Base-by-base conservation (phyloP, 2,329 filamentous ascomycete genomes). In the Rosellinia necatrix region DNA sequence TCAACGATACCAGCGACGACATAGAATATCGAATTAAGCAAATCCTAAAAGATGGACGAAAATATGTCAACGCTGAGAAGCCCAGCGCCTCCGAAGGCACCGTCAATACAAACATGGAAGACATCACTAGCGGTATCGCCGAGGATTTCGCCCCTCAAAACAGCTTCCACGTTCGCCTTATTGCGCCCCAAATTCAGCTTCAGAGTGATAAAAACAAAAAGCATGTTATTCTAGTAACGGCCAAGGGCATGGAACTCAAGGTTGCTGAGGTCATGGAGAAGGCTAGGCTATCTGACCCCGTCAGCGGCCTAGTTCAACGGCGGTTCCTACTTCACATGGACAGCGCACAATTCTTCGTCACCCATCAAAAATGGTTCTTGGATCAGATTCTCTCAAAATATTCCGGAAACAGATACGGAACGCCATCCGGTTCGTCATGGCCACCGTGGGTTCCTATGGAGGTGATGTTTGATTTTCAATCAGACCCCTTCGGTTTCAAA, bases 221-320 rank as follows among this genome's bases (percentile, higher is more conserved):
- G 72, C 90, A 96, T 55, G 94, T 96, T n/a, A 89, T 97, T 4
- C 80, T 99, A n/a, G 87, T 97, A 42, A 94, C 93, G 3, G 92
- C 92, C 24, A 97, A 97, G 74, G 91, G 92, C 49, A 99, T 99
- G 92, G 92, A 97, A 72, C 84, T 97, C 53, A 97, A 97, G 76
- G 90, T 99, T 9, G 85, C 99, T 17, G 93, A 97, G 63, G 93
- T 99, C 66, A 96, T 97, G 89, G 94, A 99, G 75, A 97, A 96
- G 74, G 88, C 92, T 67, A 85, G 94, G 58, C 85, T 97, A 53
- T 92, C 87, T 43, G 94, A 99, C 71, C 88, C 90, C 64, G 92
- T 99, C 67, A 96, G 91, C 68, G 96, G 94, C 50, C 82, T 99
- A 41, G 93, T 99, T 1, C 96, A 99, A 71, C 89, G 92, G 32